Conservation (phyloP, 176 grass and related monocot species). For the Themeda triandra region DNA sequence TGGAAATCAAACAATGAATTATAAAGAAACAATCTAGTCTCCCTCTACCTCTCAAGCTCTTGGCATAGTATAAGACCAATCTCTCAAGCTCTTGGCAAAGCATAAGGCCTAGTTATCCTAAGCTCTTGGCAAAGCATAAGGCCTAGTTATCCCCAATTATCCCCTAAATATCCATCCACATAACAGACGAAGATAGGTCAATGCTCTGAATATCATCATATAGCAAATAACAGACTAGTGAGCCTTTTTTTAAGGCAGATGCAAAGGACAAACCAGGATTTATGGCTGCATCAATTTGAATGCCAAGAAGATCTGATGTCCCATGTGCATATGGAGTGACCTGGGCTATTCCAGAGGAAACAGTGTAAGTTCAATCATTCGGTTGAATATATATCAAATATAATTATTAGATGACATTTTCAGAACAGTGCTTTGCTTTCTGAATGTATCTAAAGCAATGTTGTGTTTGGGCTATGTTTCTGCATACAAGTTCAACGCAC, state of each 20-base stretch:
- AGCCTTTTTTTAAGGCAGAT: not conserved
- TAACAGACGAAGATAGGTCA: too few species aligned
- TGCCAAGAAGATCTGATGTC: constrained; percentile 92
- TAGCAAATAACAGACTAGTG: not conserved
- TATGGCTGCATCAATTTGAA: constrained; percentile 99
- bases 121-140: too few species aligned
- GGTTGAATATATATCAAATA: constrained; percentile 17
- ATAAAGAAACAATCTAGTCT: too few species aligned
- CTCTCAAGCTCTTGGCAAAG: too few species aligned
- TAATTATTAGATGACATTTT: constrained; percentile 7
- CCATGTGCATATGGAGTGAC: constrained; percentile 98
- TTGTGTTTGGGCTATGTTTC: constrained; percentile 1
- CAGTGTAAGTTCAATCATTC: constrained; percentile 34
- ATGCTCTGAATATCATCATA: constrained; percentile 3
- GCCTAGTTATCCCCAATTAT: too few species aligned
- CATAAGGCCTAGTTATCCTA: too few species aligned
- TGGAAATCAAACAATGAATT: too few species aligned
- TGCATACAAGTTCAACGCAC: not conserved
- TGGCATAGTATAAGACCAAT: too few species aligned
- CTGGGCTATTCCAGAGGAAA: constrained; percentile 60
- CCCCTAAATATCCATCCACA: too few species aligned
- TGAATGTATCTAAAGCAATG: not conserved
- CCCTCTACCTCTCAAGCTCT: too few species aligned
- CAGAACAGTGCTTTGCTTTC: not conserved
- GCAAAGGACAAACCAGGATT: constrained; percentile 69